Conservation (phyloP, 176 grass and related monocot species). For the Eragrostis curvula region DNA sequence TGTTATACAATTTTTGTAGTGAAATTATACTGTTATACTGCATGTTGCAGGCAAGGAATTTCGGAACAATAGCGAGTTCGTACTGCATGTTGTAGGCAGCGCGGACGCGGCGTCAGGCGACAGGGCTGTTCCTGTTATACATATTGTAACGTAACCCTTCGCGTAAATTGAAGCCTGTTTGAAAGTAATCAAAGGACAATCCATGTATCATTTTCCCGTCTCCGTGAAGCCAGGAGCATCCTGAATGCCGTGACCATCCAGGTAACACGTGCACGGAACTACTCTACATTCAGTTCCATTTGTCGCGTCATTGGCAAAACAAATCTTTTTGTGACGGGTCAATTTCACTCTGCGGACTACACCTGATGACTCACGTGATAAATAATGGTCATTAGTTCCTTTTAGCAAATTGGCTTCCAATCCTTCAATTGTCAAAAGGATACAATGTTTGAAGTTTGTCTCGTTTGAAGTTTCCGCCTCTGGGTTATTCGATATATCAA, state of each 20-base stretch:
- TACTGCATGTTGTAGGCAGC: too few relatives aligned
- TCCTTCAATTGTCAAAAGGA: background rate
- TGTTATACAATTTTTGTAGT: too few relatives aligned
- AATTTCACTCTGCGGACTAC: background rate
- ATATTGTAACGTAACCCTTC: too few relatives aligned
- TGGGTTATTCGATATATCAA: background rate
- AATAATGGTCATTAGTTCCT: background rate
- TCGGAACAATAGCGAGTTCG: too few relatives aligned
- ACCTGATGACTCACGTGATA: slow-evolving; percentile 1
- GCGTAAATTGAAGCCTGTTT: too few relatives aligned
- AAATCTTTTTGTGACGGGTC: background rate
- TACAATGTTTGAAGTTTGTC: background rate
- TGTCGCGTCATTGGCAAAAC: background rate
- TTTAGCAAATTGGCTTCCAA: background rate
- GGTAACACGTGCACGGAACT: too few relatives aligned
- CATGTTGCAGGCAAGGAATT: too few relatives aligned
- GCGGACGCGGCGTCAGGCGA: too few relatives aligned
- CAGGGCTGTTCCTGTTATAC: too few relatives aligned
- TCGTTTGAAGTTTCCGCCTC: background rate
- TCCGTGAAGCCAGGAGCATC: slow-evolving; percentile 15
- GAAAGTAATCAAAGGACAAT: too few relatives aligned
- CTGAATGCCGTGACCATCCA: slow-evolving; percentile 11
- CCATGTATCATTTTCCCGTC: background rate
- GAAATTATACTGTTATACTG: too few relatives aligned
- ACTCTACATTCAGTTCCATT: too few relatives aligned